Percentiles rank a stretch among this genome's conserved stretches.
Conservation (phyloP, 1,139 yeast genomes). For the Yamadazyma jaroonii region DNA sequence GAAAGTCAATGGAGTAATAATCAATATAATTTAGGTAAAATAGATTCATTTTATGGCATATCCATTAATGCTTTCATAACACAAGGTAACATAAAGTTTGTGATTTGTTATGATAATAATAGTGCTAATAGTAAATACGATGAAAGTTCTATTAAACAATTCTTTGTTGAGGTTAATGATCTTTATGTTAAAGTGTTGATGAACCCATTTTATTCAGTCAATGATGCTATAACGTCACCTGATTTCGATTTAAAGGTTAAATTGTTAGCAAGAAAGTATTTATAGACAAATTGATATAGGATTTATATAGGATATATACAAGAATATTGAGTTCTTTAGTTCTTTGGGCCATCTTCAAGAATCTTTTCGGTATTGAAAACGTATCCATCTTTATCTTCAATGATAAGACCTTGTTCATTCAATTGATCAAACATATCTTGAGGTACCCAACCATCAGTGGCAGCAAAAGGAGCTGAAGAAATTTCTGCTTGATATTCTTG, state of each 20-base stretch:
- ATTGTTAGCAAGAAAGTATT: constrained; percentile 70
- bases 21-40: constrained; percentile 64
- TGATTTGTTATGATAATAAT: constrained; percentile 65
- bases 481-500: constrained; percentile 67
- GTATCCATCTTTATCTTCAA: constrained; percentile 34
- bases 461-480: constrained; percentile 75
- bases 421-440: constrained; percentile 83
- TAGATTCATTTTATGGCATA: constrained; percentile 85
- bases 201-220: constrained; percentile 82
- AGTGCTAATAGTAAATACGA: constrained; percentile 30
- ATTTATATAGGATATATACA: not conserved
- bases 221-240: constrained; percentile 71
- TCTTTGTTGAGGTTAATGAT: constrained; percentile 83
- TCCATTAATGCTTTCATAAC: constrained; percentile 80
- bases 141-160: constrained; percentile 78
- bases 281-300: constrained; percentile 26
- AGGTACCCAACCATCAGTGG: constrained; percentile 94
- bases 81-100: constrained; percentile 80
- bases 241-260: constrained; percentile 77
- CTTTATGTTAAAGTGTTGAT: constrained; percentile 79
- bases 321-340: not conserved
- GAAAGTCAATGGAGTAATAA: constrained; percentile 80
- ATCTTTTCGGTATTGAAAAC: constrained; percentile 39
- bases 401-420: constrained; percentile 62
- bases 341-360: constrained; percentile 21